phyloP scores from a whole-genome alignment of 2,329 filamentous ascomycete genomes.

The Epichloe sp. region DNA sequence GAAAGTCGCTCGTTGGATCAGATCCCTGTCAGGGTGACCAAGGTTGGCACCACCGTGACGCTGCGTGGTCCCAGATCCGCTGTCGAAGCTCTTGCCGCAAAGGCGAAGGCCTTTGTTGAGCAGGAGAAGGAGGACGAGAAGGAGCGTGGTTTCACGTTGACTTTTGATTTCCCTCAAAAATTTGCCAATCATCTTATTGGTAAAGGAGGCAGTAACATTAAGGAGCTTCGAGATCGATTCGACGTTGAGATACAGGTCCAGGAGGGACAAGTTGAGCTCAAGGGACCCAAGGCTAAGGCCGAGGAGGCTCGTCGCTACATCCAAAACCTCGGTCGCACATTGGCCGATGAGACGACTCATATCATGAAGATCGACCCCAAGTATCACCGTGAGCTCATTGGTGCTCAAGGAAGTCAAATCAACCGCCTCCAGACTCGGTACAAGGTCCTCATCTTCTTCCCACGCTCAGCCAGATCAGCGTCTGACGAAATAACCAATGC shows the following conservation, averaged over 20 bases:
- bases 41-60: slow-evolving; percentile 47
- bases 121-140: slow-evolving; percentile 88
- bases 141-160: slow-evolving; percentile 74
- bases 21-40: slow-evolving; percentile 47
- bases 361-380: slow-evolving; percentile 82
- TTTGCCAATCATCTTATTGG: slow-evolving; percentile 75
- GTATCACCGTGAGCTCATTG: slow-evolving; percentile 89
- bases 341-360: slow-evolving; percentile 85
- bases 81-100: slow-evolving; percentile 58
- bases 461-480: slow-evolving; percentile 45
- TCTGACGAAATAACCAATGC: slow-evolving; percentile 58
- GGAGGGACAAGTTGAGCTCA: slow-evolving; percentile 88
- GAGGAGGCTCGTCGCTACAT: slow-evolving; percentile 79
- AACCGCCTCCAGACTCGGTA: slow-evolving; percentile 87
- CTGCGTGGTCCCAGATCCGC: slow-evolving; percentile 64
- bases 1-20: slow-evolving; percentile 41
- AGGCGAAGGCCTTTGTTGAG: slow-evolving; percentile 67
- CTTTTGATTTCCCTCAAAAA: slow-evolving; percentile 91
- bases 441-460: slow-evolving; percentile 92
- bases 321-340: slow-evolving; percentile 59
- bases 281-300: slow-evolving; percentile 89
- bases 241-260: slow-evolving; percentile 75
- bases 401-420: slow-evolving; percentile 74
- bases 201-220: slow-evolving; percentile 53
- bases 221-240: slow-evolving; percentile 52